Conservation (phyloP, 495 filamentous ascomycete species). For the Aspergillus coremiiformis region DNA sequence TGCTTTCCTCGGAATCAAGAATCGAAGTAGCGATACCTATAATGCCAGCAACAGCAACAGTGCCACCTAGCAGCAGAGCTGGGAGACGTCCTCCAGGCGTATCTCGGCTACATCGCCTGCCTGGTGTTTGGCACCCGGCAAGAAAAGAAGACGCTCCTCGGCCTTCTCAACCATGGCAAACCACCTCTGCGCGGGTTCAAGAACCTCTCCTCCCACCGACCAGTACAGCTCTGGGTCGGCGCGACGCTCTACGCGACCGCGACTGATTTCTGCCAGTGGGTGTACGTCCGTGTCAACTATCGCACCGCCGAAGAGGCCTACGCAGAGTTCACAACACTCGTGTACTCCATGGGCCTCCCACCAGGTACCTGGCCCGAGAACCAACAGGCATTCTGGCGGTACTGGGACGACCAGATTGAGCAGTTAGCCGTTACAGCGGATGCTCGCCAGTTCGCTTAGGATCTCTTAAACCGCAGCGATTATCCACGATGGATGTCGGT, state of each 20-base stretch:
- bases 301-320: slow-evolving; percentile 32
- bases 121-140: slow-evolving; percentile 31
- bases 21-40: slow-evolving; percentile 12
- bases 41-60: slow-evolving; percentile 7
- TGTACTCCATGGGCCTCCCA: slow-evolving; percentile 24
- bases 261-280: slow-evolving; percentile 39
- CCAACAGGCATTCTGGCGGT: slow-evolving; percentile 33
- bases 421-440: slow-evolving; percentile 26
- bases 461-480: slow-evolving; percentile 20
- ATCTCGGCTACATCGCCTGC: slow-evolving; percentile 33
- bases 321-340: slow-evolving; percentile 28
- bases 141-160: slow-evolving; percentile 29
- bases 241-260: slow-evolving; percentile 37
- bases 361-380: slow-evolving; percentile 27
- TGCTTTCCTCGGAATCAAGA: slow-evolving; percentile 27
- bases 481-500: slow-evolving; percentile 30
- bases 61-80: slow-evolving; percentile 27
- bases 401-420: slow-evolving; percentile 34
- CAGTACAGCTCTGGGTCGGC: slow-evolving; percentile 30
- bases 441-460: slow-evolving; percentile 28
- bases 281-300: slow-evolving; percentile 32
- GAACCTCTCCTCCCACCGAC: slow-evolving; percentile 19
- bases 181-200: slow-evolving; percentile 22
- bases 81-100: slow-evolving; percentile 26
- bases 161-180: slow-evolving; percentile 17